phyloP scores from a whole-genome alignment of 805 yeast genomes.

The Monosporozyma aerobia region DNA sequence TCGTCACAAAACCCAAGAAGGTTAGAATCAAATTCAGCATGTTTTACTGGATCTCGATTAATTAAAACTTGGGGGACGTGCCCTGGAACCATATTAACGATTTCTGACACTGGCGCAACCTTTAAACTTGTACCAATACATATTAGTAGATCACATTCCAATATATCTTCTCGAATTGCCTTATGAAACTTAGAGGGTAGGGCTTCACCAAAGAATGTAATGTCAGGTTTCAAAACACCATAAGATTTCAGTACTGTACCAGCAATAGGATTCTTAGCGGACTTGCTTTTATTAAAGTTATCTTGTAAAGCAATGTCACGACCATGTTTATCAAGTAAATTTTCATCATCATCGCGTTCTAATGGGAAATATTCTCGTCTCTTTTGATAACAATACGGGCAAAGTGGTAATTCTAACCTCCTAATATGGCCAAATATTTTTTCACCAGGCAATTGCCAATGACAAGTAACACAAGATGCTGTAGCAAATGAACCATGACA shows the following conservation, averaged over 20 bases:
- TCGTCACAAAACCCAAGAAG: conserved; percentile 79
- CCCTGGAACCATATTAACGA: conserved; percentile 64
- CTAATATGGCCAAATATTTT: conserved; percentile 52
- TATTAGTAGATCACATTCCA: conserved; percentile 64
- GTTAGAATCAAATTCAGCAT: conserved; percentile 69
- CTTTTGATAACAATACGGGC: conserved; percentile 54
- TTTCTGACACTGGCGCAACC: conserved; percentile 86
- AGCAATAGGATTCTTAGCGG: neutral
- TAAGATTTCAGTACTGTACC: conserved; percentile 36
- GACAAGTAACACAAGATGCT: conserved; percentile 77
- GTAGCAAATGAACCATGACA: conserved; percentile 91
- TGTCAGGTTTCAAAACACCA: conserved; percentile 89
- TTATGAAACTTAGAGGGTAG: conserved; percentile 64
- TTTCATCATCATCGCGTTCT: conserved; percentile 3
- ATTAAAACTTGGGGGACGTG: conserved; percentile 76
- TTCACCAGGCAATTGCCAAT: conserved; percentile 55
- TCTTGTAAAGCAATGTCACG: conserved; percentile 7
- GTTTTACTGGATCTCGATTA: conserved; percentile 66
- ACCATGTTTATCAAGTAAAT: conserved; percentile 1
- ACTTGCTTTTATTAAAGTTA: neutral
- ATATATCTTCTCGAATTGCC: conserved; percentile 47
- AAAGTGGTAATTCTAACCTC: conserved; percentile 52
- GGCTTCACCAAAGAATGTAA: conserved; percentile 83
- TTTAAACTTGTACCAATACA: conserved; percentile 88
- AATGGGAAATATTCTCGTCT: conserved; percentile 30